Evolutionary conservation across 306 rosid species (phyloP), one percentile per base, ranked within the genome.

Genomic region (Datisca glomerata): DNA sequence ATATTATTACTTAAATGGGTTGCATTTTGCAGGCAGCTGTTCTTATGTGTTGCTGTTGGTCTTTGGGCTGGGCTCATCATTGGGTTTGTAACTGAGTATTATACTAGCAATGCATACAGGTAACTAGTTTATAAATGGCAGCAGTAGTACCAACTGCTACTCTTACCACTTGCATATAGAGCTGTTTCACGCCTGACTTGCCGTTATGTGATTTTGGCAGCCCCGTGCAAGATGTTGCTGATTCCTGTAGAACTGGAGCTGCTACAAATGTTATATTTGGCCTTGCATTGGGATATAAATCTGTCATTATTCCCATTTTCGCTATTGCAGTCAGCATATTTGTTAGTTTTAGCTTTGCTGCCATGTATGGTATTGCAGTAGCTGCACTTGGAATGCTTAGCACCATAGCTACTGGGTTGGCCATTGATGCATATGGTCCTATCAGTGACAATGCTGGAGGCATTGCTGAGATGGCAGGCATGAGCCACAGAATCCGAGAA

Each of bases 401-500:
- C 53, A 89, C 98, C 46, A 89, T 83, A 8, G 93, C 98, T 7
- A 89, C 95, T 35, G 98, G 93, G 41, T 68, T 89, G 72, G 98
- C 98, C 54, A 89, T 89, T 21, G 95, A 89, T 57, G 95, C 98
- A 2, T 89, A 84, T 58, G 98, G 98, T 61, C 95, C 98, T 47
- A 89, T 89, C 67, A 80, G 98, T 66, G 95, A 89, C 75, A 89
- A 89, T 47, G 98, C 95, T 17, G 91, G 97, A 44, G 97, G 95
- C 56, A 89, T 89, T 65, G 97, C 97, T 49, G 95, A 89, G 75
- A 89, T 89, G 98, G 98, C 95, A 1, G 98, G 95, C 41, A 84
- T 89, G 98, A 80, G 93, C 59, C 95, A 84, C 74, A 70, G 81
- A 56, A 84, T 80, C 18, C 68, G 98, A 12, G 98, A 89, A 74